Base-by-base conservation (phyloP, 306 rosid species). In the Crataegus laevigata region DNA sequence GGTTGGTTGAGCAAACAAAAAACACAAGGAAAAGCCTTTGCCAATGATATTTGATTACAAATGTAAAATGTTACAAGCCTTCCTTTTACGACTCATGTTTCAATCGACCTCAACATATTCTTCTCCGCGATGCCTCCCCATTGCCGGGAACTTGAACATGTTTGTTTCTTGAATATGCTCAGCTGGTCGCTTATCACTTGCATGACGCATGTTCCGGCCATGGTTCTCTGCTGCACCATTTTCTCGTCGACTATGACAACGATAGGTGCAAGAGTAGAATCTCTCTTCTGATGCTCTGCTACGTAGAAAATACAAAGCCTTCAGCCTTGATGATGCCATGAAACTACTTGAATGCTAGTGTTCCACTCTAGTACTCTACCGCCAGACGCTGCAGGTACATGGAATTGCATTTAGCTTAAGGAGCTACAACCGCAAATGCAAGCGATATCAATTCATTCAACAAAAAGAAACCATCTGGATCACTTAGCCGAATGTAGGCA, bases 381-480 rank as follows among this genome's bases (percentile, higher is more conserved):
- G 13, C 63, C 51, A 14, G 75, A 36, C 24, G 17, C 45, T 4
- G 8, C n/a, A 4, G 17, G 32, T 34, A 4, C 66, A 72, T 36
- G 38, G 19, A 38, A 25, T 75, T 43, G 26, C 65, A 9, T 26
- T 17, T 40, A 22, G 34, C 67, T 82, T 84, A 87, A 59, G 96
- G 90, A 71, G 93, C 89, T 72, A 89, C 77, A 55, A 71, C 90
- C 72, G 89, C 69, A 81, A 96, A 92, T 71, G 98, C 99, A 57
- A 84, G 88, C 62, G 99, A 77, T 83, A 96, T 96, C 65, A 96
- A 71, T 74, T 92, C 98, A 77, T 92, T 90, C 38, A 97, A 94
- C 78, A 94, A 83, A 61, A 94, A 93, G 80, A 94, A 94, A 75
- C 99, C 97, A 71, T 92, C 90, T 29, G 99, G 99, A 72, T 94